Conservation (phyloP, 805 yeast genomes). For the Pichia nakasei region DNA sequence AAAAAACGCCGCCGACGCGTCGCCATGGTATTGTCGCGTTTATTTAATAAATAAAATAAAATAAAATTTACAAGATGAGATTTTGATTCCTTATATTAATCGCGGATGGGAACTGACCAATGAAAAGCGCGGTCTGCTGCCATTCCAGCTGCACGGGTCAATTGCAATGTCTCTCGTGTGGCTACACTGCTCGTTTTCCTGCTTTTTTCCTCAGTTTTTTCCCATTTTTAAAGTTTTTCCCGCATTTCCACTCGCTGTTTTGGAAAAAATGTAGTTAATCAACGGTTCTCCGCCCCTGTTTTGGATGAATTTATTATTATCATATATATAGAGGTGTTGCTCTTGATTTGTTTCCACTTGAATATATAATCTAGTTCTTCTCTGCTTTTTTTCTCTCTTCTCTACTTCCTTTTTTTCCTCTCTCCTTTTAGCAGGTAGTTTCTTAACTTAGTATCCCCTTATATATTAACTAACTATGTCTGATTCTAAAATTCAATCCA, state of each 20-base stretch:
- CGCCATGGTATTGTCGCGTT: no score
- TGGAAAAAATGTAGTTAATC: neutral
- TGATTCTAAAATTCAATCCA: slow-evolving; percentile 28
- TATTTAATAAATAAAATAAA: no score
- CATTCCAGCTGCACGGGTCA: no score
- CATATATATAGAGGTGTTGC: neutral
- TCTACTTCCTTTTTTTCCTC: neutral
- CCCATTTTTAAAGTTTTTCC: no score
- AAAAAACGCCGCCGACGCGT: no score
- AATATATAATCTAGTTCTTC: neutral
- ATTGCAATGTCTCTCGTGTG: no score
- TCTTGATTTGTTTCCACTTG: neutral
- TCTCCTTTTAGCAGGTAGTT: neutral
- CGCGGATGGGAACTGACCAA: no score
- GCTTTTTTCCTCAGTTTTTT: neutral
- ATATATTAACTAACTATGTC: slow-evolving; percentile 21
- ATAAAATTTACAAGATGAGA: no score
- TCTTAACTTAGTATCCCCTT: neutral
- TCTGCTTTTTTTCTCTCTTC: neutral
- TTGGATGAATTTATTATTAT: no score
- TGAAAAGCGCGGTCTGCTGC: no score
- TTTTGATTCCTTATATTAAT: no score
- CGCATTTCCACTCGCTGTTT: neutral
- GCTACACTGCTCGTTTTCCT: no score
- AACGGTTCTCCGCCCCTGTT: neutral